phyloP scores from a whole-genome alignment of 768 basidiomycete genomes.

The Trametes punicea region DNA sequence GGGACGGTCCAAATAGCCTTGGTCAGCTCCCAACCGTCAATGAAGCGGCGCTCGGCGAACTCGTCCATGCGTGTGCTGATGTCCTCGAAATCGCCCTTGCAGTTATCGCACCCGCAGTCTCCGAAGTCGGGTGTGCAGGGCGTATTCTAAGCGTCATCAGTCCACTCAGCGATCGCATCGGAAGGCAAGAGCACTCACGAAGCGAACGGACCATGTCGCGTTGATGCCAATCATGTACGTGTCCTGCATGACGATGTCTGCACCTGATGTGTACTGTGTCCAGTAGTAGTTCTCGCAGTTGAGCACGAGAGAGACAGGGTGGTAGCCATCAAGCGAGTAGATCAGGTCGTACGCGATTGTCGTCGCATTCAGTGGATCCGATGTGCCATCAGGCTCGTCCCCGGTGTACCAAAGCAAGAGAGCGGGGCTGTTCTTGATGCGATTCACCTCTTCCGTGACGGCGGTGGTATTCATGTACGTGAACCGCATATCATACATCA shows the following conservation, averaged over 20 bases:
- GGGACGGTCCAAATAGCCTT: slow-evolving; percentile 80
- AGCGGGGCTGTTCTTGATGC: slow-evolving; percentile 63
- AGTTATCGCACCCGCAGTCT: slow-evolving; percentile 73
- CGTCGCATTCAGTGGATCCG: slow-evolving; percentile 64
- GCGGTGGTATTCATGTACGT: slow-evolving; percentile 63
- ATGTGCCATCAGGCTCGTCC: slow-evolving; percentile 71
- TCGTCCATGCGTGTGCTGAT: slow-evolving; percentile 65
- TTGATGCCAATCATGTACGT: slow-evolving; percentile 56
- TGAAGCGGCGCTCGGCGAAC: slow-evolving; percentile 54
- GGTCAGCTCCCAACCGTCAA: slow-evolving; percentile 64
- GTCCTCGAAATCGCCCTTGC: slow-evolving; percentile 65
- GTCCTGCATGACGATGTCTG: slow-evolving; percentile 72
- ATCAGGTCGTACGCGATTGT: slow-evolving; percentile 43
- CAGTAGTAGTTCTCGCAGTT: slow-evolving; percentile 65
- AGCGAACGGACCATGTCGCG: slow-evolving; percentile 50
- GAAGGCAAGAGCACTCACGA: neutral
- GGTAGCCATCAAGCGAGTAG: slow-evolving; percentile 50
- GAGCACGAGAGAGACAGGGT: slow-evolving; percentile 53
- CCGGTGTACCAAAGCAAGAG: slow-evolving; percentile 73
- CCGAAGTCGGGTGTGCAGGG: slow-evolving; percentile 63
- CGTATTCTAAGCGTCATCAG: slow-evolving; percentile 32
- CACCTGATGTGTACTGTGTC: slow-evolving; percentile 52
- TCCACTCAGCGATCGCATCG: neutral
- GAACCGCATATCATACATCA: slow-evolving; percentile 84
- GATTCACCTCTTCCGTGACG: slow-evolving; percentile 66